Percentiles rank a stretch among this genome's conserved stretches.
Conservation (phyloP, 2,329 filamentous ascomycete genomes). For the Cytospora mali region DNA sequence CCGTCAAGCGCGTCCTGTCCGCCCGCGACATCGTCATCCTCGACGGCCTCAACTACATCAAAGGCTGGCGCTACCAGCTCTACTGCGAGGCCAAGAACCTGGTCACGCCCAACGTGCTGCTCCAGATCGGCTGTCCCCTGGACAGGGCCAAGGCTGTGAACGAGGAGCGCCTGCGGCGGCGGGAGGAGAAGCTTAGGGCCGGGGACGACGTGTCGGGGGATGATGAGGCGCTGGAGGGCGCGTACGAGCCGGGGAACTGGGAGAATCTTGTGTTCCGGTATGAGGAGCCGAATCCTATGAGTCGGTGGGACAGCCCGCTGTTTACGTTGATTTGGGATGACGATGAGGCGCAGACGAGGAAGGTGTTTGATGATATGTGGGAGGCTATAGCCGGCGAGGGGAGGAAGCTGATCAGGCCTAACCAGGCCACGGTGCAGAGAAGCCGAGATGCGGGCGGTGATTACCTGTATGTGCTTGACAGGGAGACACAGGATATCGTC, state of each 20-base stretch:
- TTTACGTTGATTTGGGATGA: constrained; percentile 82
- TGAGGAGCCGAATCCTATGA: constrained; percentile 86
- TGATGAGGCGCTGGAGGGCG: constrained; percentile 40
- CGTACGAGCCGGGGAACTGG: constrained; percentile 64
- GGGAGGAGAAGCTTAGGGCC: constrained; percentile 41
- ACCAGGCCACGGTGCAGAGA: constrained; percentile 71
- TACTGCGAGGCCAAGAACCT: constrained; percentile 83
- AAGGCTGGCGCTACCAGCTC: constrained; percentile 85
- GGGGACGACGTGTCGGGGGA: constrained; percentile 32
- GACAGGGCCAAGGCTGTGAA: constrained; percentile 63
- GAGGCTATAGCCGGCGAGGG: constrained; percentile 68
- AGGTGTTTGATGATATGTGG: constrained; percentile 70
- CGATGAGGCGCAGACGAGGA: constrained; percentile 57
- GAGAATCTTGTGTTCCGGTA: constrained; percentile 81
- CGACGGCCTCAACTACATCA: constrained; percentile 85
- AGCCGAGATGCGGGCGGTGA: constrained; percentile 67
- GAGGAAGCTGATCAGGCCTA: constrained; percentile 68
- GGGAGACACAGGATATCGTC: constrained; percentile 76
- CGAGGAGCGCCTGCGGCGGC: constrained; percentile 52
- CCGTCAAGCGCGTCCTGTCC: constrained; percentile 75
- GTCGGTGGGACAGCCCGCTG: constrained; percentile 79
- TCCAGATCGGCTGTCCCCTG: constrained; percentile 63
- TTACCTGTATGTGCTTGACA: constrained; percentile 80
- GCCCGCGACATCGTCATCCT: constrained; percentile 77
- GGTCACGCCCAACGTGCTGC: constrained; percentile 72